Evolutionary conservation across 139 green algal species (phyloP).

Genomic region (Prasinococcaceae sp.): DNA sequence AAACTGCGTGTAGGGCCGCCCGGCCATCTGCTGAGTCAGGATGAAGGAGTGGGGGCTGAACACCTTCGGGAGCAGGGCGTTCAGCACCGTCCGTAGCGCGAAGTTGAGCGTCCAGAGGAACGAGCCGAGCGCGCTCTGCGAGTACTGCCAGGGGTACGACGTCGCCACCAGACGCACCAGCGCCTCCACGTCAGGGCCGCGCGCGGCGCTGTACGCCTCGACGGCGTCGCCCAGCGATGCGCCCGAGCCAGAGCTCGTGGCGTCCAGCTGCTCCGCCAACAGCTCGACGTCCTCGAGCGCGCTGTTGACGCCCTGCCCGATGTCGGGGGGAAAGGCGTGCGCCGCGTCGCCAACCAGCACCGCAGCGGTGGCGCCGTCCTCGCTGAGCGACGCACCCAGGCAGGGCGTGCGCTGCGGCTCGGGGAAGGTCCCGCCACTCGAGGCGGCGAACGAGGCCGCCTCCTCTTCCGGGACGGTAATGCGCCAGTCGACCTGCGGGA

Average conservation of each 20-base stretch:
- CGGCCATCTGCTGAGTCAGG: background rate
- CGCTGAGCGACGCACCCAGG: background rate
- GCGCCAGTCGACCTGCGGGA: background rate
- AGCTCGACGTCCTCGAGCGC: slow-evolving; percentile 6
- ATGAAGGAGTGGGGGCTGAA: background rate
- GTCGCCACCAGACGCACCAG: background rate
- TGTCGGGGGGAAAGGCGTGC: slow-evolving; percentile 10
- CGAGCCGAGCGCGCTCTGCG: background rate
- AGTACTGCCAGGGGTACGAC: background rate
- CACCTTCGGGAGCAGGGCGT: background rate
- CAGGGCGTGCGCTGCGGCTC: background rate
- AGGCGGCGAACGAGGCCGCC: background rate
- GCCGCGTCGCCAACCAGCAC: slow-evolving; percentile 6
- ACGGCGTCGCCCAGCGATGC: too few relatives aligned
- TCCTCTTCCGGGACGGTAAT: background rate
- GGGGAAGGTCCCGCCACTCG: background rate
- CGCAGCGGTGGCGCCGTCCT: background rate
- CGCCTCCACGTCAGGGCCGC: background rate
- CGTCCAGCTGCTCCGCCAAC: background rate
- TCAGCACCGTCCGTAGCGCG: background rate
- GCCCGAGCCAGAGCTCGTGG: too few relatives aligned
- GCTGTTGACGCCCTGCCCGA: slow-evolving; percentile 9
- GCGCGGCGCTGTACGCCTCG: background rate
- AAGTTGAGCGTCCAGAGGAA: background rate
- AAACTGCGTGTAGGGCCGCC: background rate